phyloP scores from a whole-genome alignment of 2,329 filamentous ascomycete genomes.

The Penicillium sp. region DNA sequence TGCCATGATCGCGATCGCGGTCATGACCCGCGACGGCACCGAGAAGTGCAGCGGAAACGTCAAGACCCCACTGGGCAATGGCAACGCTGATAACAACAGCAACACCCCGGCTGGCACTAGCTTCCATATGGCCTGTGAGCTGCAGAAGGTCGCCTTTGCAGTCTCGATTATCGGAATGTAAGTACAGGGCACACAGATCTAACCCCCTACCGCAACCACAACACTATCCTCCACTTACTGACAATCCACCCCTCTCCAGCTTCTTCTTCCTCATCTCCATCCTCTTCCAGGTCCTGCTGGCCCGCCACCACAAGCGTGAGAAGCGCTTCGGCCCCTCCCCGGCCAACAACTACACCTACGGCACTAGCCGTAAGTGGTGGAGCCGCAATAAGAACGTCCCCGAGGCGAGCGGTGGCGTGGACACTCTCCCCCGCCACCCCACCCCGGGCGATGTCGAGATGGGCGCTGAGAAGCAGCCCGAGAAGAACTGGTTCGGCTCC shows the following conservation, averaged over 20 bases:
- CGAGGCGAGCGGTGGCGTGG: slow-evolving; percentile 33
- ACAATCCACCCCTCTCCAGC: slow-evolving; percentile 41
- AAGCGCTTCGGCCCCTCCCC: slow-evolving; percentile 70
- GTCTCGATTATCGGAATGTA: slow-evolving; percentile 77
- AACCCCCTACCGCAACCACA: neutral
- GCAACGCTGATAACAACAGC: slow-evolving; percentile 49
- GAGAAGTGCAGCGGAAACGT: slow-evolving; percentile 66
- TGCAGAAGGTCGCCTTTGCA: slow-evolving; percentile 77
- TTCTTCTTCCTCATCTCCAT: slow-evolving; percentile 76
- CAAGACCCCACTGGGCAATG: slow-evolving; percentile 69
- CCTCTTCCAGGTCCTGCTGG: slow-evolving; percentile 67
- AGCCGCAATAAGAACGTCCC: slow-evolving; percentile 48
- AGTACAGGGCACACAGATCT: slow-evolving; percentile 32
- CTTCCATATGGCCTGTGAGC: slow-evolving; percentile 66
- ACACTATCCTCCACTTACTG: neutral
- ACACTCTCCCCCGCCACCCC: slow-evolving; percentile 43
- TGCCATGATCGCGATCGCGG: slow-evolving; percentile 79
- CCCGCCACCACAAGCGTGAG: slow-evolving; percentile 71
- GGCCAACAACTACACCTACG: slow-evolving; percentile 68
- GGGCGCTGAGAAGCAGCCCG: slow-evolving; percentile 19
- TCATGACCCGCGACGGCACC: slow-evolving; percentile 70
- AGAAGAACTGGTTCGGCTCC: slow-evolving; percentile 27
- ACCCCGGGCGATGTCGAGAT: slow-evolving; percentile 44
- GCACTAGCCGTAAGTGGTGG: slow-evolving; percentile 47
- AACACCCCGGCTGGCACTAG: slow-evolving; percentile 53